Conservation (phyloP, 257 asterid species). For the Solanum peruvianum region DNA sequence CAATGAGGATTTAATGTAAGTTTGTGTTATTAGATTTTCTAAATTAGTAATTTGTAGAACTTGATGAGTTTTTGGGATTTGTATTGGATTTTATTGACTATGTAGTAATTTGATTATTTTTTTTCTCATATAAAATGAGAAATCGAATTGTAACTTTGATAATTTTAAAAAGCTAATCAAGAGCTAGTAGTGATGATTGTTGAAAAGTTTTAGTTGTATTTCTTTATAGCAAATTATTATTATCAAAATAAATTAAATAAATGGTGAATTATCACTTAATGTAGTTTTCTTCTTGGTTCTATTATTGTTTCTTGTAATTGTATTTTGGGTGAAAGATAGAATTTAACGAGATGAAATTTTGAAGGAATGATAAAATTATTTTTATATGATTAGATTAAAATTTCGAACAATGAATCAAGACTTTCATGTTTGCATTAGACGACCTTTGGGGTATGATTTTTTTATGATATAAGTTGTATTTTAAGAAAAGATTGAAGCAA, state of each 20-base stretch:
- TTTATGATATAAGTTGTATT: not conserved
- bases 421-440: not conserved
- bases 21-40: not conserved
- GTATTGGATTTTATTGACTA: not conserved
- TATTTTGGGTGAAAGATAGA: not conserved
- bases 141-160: too few relatives aligned
- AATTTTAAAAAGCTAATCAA: too few relatives aligned
- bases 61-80: not conserved
- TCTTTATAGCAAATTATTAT: not conserved
- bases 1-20: conserved; percentile 14
- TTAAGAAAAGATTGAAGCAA: not conserved
- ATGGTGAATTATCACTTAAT: not conserved
- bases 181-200: not conserved
- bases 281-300: not conserved
- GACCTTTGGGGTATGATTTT: accelerated
- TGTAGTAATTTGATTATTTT: not conserved
- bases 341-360: not conserved
- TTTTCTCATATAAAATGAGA: not conserved
- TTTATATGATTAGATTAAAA: not conserved
- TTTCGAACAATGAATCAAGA: too few relatives aligned
- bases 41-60: not conserved
- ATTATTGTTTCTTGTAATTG: not conserved
- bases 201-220: not conserved
- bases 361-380: not conserved
- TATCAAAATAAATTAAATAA: not conserved